A percentile compares a stretch with the other conserved stretches of the same genome.
Conservation (phyloP, 345 rosid genomes). For the Combretum micranthum region DNA sequence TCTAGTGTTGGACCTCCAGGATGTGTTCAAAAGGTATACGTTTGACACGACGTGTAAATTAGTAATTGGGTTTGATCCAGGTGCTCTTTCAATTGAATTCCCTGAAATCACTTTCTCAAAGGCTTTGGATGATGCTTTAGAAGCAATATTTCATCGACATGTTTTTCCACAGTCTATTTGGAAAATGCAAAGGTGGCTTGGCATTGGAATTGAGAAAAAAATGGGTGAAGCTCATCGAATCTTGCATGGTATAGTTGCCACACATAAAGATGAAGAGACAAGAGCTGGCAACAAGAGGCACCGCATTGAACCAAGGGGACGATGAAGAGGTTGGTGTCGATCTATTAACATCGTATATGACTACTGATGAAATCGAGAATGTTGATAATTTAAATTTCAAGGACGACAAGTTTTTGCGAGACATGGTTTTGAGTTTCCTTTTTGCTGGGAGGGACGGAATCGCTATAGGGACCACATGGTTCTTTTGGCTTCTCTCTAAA, state of each 20-base stretch:
- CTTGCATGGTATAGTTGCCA: constrained; percentile 14
- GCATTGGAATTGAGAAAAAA: constrained; percentile 35
- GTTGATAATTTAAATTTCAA: constrained; percentile 4
- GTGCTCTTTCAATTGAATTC: constrained; percentile 27
- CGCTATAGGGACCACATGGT: constrained; percentile 34
- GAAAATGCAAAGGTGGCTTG: constrained; percentile 40
- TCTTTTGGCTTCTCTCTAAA: constrained; percentile 38
- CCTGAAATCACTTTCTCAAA: constrained; percentile 24
- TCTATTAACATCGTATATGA: constrained; percentile 33
- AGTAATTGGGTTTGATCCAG: constrained; percentile 37
- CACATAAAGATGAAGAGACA: constrained; percentile 25
- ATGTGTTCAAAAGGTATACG: constrained; percentile 38
- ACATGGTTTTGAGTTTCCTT: constrained; percentile 41
- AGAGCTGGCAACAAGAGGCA: constrained; percentile 9
- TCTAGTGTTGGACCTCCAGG: constrained; percentile 32
- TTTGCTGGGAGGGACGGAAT: constrained; percentile 47
- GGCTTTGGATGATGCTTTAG: constrained; percentile 44
- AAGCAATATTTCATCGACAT: constrained; percentile 41
- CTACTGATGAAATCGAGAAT: constrained; percentile 9
- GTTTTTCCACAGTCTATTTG: constrained; percentile 26
- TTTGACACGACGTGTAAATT: constrained; percentile 33
- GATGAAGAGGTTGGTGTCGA: constrained; percentile 14
- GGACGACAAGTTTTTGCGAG: constrained; percentile 39
- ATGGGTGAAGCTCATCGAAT: constrained; percentile 23
- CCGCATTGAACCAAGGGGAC: no score